Evolutionary conservation across 129 eudicot genomes (phyloP), one percentile per base, ranked within the genome.

Genomic region (Escallonia rubra): DNA sequence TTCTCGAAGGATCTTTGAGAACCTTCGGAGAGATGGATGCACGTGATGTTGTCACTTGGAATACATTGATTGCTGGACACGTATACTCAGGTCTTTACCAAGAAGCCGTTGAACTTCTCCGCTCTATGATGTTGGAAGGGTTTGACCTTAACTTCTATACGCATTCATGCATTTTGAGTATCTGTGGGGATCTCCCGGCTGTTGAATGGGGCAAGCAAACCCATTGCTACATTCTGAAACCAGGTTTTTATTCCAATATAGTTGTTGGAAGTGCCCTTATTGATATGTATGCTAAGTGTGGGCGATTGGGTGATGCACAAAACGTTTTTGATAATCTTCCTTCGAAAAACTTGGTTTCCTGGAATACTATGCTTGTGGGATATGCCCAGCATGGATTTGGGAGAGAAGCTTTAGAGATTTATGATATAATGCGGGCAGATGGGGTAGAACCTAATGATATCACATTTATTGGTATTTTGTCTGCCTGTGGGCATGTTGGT

Each of bases 211-310:
- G 96, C 12, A 86, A 79, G 73, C 90, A 89, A 67, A 76, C 85
- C 43, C 96, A 89, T 72, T 81, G 90, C 14, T 48, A 80, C 47
- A 58, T 83, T 54, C 9, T 86, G 14, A 89, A 86, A 66, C 77
- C 80, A 38, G 70, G 79, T 16, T 66, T 83, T 42, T 71, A 79
- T 64, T 67, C 81, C 10, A 74, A 81, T 49, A 86, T 89, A 73
- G 86, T 89, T 34, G 87, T 89, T 43, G 96, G 90, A 12, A 86
- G 87, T 70, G 82, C 93, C 68, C 74, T 86, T 23, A 74, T 86
- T 7, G 85, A 89, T 70, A 86, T 86, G 93, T 89, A 89, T 71
- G 90, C 90, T 12, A 89, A 89, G 43, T 86, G 96, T 54, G 96
- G 96, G 67, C 77, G 78, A 10, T 62, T 89, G 51, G 71, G 59